phyloP scores from a whole-genome alignment of 2,329 filamentous ascomycete genomes.

The Pseudogymnoascus sp. region DNA sequence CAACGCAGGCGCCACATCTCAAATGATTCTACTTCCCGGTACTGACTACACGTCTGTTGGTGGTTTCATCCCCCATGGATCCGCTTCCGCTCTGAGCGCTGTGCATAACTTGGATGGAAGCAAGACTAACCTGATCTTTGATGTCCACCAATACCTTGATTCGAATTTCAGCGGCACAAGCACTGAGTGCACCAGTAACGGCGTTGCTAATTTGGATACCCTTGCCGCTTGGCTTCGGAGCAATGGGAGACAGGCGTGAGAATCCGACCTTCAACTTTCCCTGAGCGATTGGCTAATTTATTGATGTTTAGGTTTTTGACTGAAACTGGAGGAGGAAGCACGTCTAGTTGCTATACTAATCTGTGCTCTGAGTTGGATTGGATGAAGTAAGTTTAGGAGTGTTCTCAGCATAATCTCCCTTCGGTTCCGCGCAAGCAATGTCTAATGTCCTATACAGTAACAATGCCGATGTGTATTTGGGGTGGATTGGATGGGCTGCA shows the following conservation, averaged over 20 bases:
- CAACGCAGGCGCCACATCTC: conserved; percentile 47
- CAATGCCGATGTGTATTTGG: conserved; percentile 25
- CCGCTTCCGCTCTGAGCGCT: conserved; percentile 40
- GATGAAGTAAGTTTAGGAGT: background rate
- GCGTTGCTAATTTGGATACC: conserved; percentile 36
- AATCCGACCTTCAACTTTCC: background rate
- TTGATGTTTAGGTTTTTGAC: conserved; percentile 23
- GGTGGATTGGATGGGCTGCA: conserved; percentile 30
- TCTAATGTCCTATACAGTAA: conserved; percentile 13
- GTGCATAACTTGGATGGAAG: conserved; percentile 51
- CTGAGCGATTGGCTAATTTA: background rate
- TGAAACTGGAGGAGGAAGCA: conserved; percentile 38
- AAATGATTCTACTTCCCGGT: conserved; percentile 57
- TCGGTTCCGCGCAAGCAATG: background rate
- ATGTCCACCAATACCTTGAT: conserved; percentile 54
- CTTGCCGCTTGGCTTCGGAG: conserved; percentile 39
- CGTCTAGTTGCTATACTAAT: background rate
- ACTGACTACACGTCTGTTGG: conserved; percentile 47
- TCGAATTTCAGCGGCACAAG: conserved; percentile 47
- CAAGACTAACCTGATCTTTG: conserved; percentile 44
- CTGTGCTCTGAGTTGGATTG: background rate
- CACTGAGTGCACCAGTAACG: conserved; percentile 43
- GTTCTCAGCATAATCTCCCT: background rate
- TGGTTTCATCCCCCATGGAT: conserved; percentile 39
- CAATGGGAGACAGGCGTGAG: conserved; percentile 39